Percentiles rank a stretch among this genome's conserved stretches.
Evolutionary conservation across 306 rosid species (phyloP).

Genomic region (Pterocarpus santalinus): DNA sequence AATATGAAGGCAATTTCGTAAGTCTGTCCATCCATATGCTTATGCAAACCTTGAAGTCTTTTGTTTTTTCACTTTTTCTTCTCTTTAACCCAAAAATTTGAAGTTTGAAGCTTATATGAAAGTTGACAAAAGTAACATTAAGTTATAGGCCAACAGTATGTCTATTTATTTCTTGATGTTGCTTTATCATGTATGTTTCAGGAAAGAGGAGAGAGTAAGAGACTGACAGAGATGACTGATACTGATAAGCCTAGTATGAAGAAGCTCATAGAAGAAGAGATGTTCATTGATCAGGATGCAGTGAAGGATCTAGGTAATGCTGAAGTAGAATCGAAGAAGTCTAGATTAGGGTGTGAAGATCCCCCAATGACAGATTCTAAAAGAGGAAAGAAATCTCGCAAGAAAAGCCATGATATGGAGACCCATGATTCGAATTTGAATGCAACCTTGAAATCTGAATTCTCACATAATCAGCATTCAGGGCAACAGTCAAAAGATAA

Average conservation of each 20-base stretch:
- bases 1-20: conserved; percentile 61
- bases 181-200: conserved; percentile 54
- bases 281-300: conserved; percentile 65
- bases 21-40: conserved; percentile 47
- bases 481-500: conserved; percentile 57
- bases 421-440: conserved; percentile 48
- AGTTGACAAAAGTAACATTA: conserved; percentile 17
- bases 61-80: neutral
- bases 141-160: conserved; percentile 21
- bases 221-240: conserved; percentile 48
- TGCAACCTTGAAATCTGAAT: conserved; percentile 55
- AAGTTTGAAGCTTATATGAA: conserved; percentile 6
- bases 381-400: conserved; percentile 64
- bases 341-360: conserved; percentile 50
- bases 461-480: conserved; percentile 55
- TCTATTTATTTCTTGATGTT: neutral
- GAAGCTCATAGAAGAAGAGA: conserved; percentile 94
- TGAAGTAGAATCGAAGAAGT: conserved; percentile 53
- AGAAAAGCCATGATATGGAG: conserved; percentile 78
- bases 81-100: neutral
- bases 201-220: conserved; percentile 60
- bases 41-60: conserved; percentile 11
- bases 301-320: conserved; percentile 52
- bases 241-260: conserved; percentile 84
- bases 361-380: conserved; percentile 54